These are phyloP conservation scores for Limtongia smithiae DNA, from an alignment of 805 yeast genomes.

Conservation along the genomic window DNA sequence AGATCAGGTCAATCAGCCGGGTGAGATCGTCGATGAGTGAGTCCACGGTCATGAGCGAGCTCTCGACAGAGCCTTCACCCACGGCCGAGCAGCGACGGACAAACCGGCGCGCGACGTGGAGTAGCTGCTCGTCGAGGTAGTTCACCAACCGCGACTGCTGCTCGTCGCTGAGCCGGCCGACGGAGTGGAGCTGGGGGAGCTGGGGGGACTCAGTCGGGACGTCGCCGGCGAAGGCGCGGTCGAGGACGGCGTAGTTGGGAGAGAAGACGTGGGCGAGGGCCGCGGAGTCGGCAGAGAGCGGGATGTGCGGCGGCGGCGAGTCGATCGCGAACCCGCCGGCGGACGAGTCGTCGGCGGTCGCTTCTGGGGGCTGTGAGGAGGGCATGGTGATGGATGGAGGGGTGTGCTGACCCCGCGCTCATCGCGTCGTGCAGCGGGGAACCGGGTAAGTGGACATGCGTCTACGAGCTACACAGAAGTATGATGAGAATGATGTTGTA, in stretches of 20 bases:
- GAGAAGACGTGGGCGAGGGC: conserved; percentile 17
- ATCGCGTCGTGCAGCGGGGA: too few relatives aligned
- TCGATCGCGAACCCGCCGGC: conserved; percentile 10
- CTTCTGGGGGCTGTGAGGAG: too few relatives aligned
- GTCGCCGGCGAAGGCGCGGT: conserved; percentile 7
- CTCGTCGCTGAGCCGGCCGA: conserved; percentile 1
- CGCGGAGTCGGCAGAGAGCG: conserved; percentile 1
- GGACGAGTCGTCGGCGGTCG: too few relatives aligned
- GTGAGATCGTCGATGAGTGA: conserved; percentile 47
- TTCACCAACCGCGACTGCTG: conserved; percentile 57
- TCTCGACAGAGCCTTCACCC: conserved; percentile 29
- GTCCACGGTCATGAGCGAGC: conserved; percentile 20
- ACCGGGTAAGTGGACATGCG: too few relatives aligned
- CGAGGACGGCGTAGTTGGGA: conserved; percentile 18
- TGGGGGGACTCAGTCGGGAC: conserved; percentile 8
- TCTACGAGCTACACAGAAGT: too few relatives aligned
- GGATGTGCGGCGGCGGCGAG: background rate
- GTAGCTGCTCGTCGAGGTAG: conserved; percentile 53
- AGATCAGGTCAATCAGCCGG: conserved; percentile 51
- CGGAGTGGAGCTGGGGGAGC: background rate
- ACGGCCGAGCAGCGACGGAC: conserved; percentile 39
- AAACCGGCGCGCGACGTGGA: conserved; percentile 54
- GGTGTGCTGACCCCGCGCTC: too few relatives aligned
- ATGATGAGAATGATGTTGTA: too few relatives aligned
- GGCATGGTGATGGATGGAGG: too few relatives aligned